Base-by-base conservation (phyloP, 176 grass and related monocot species). In the Cenchrus americanus region DNA sequence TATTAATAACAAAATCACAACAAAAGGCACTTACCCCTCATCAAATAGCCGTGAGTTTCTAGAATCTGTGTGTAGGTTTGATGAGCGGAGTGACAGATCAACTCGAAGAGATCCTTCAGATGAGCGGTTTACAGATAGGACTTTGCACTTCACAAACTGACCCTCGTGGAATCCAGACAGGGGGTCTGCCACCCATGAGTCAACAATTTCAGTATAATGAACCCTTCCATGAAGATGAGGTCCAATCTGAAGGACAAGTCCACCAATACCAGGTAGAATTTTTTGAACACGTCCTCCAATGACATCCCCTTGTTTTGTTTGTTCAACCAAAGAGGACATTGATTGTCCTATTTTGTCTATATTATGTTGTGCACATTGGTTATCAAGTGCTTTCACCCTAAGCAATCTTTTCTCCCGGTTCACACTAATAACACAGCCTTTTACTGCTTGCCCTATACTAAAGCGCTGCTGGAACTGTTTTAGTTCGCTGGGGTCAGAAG, bases 101-200 rank as follows among this genome's bases (percentile, higher is more conserved):
- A 95, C 91, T 55, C 94, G 91, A 80, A 95, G 22, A 67, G 63
- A 84, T 88, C 93, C 93, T 86, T 90, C 96, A 62, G 83, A 86
- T 37, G 89, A 91, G 48, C 82, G 92, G 68, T 62, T 79, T 82
- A 95, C 82, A 77, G 90, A 73, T 17, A 98, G 65, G 47, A 95
- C 90, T 89, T 86, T 98, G 79, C 92, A 91, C 80, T 98, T 98
- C 72, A 98, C 96, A 87, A 98, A 98, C 55, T 98, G 93, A 0
- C 96, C 93, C 80, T 98, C 96, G 27, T 80, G 85, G 80, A 91
- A 95, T 76, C 85, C 80, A 86, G 84, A 79, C 42, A 93, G 44
- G 54, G 93, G 96, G 85, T 93, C 78, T 34, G 82, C 73, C 72
- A 93, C 83, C 96, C 91, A 98, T 6, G 84, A 86, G 77, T 95